Evolutionary conservation across 176 grass and related monocot genomes (phyloP).

Genomic region (Aegilops tauschii): DNA sequence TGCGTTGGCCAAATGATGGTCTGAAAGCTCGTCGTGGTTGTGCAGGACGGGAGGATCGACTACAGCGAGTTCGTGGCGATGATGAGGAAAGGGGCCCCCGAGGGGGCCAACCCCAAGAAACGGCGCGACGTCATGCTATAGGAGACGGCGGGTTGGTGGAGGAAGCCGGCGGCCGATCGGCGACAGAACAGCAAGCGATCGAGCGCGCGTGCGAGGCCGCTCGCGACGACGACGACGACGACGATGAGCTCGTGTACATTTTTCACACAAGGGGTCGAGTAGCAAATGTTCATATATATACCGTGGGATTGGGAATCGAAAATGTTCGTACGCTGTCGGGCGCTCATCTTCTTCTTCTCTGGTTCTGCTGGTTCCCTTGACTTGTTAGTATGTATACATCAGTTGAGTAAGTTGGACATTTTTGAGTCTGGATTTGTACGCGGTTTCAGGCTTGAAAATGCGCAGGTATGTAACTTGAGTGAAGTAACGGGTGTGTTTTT

Average conservation of each 20-base stretch:
- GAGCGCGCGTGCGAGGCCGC: background rate
- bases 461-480: background rate
- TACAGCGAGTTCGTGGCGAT: slow-evolving; percentile 81
- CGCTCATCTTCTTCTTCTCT: background rate
- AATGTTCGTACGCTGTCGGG: background rate
- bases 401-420: background rate
- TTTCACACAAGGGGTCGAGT: background rate
- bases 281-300: background rate
- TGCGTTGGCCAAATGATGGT: background rate
- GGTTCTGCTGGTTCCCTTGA: background rate
- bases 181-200: background rate
- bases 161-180: background rate
- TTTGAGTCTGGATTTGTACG: background rate
- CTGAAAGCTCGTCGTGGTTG: background rate
- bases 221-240: background rate
- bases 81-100: slow-evolving; percentile 81
- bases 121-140: slow-evolving; percentile 77
- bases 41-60: slow-evolving; percentile 84
- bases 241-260: background rate
- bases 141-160: background rate
- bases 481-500: background rate
- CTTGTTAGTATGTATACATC: background rate
- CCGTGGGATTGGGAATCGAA: background rate
- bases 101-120: slow-evolving; percentile 66
- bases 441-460: background rate